Base-by-base conservation (phyloP, 1,284 basidiomycete species). In the Cryptococcus depauperatus region DNA sequence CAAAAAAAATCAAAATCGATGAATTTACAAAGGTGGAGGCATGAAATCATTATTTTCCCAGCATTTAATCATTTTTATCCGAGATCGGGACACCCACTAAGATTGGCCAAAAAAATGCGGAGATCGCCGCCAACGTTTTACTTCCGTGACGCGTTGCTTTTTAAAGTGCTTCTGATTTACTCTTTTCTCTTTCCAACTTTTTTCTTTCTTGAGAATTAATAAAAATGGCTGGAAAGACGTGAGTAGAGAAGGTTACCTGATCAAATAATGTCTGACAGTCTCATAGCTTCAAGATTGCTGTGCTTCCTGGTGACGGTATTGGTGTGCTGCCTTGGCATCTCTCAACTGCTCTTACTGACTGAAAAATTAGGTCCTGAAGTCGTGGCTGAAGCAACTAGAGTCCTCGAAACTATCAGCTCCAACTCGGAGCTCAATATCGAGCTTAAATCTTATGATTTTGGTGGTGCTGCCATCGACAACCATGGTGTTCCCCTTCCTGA, bases 251-350 rank as follows among this genome's bases (percentile, higher is more conserved):
- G 6, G 28, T 5, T n/a, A 16, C 39, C 28, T 11, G 13, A 23
- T 26, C 18, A 11, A n/a, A 37, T 19, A 23, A 32, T 22, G 14
- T 19, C 35, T 37, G 21, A 37, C 18, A 33, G 8, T 19, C 25
- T 19, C 33, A 9, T 48, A 71, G 69, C 23, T 92, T 84, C 73
- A 84, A 84, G 57, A 80, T 98, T 66, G 83, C 84, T 41, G 79
- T 93, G 37, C 82, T 99, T 32, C 83, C 85, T 37, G 95, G 95
- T 49, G 95, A 99, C 74, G 95, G 95, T 55, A 98, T 99, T 61
- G 93, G 89, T 89, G 63, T 44, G 76, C 39, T n/a, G n/a, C 16
- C 16, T 8, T 29, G 4, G 29, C 37, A 8, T 44, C 21, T 9
- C 9, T 34, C 10, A 22, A 27, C 33, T 18, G 25, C 29, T 28